Evolutionary conservation across 805 yeast genomes (phyloP).

Genomic region (Zygosaccharomyces lentus): DNA sequence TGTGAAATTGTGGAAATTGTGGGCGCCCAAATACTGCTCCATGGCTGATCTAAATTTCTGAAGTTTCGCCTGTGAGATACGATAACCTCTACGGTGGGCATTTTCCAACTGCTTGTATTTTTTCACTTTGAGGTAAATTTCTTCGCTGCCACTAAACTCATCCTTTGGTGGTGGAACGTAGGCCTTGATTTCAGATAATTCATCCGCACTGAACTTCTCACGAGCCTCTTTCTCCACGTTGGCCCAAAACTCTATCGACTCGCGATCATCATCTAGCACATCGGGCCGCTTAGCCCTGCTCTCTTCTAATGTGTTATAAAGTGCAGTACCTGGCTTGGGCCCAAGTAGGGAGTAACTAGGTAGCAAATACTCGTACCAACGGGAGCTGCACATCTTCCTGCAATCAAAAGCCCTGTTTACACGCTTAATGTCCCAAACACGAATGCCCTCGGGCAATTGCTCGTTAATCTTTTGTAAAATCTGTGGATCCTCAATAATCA

Average conservation of each 20-base stretch:
- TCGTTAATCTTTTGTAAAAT: constrained; percentile 69
- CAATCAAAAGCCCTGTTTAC: constrained; percentile 91
- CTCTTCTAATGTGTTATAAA: constrained; percentile 55
- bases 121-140: constrained; percentile 39
- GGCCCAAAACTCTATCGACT: constrained; percentile 74
- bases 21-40: constrained; percentile 74
- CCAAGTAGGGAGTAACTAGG: constrained; percentile 89
- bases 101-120: constrained; percentile 61
- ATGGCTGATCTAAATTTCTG: constrained; percentile 62
- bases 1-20: constrained; percentile 88
- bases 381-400: constrained; percentile 91
- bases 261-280: constrained; percentile 55
- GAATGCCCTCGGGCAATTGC: constrained; percentile 74
- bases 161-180: constrained; percentile 37
- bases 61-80: constrained; percentile 61
- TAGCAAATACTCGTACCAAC: constrained; percentile 88
- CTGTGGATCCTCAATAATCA: constrained; percentile 74
- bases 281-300: constrained; percentile 56
- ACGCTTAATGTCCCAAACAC: constrained; percentile 90
- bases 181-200: constrained; percentile 23
- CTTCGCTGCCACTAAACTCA: constrained; percentile 40
- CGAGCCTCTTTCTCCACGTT: constrained; percentile 40
- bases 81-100: constrained; percentile 59
- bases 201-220: constrained; percentile 32
- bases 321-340: constrained; percentile 72